phyloP scores from a whole-genome alignment of 2,329 filamentous ascomycete species.

The Endoconidiophora polonica region DNA sequence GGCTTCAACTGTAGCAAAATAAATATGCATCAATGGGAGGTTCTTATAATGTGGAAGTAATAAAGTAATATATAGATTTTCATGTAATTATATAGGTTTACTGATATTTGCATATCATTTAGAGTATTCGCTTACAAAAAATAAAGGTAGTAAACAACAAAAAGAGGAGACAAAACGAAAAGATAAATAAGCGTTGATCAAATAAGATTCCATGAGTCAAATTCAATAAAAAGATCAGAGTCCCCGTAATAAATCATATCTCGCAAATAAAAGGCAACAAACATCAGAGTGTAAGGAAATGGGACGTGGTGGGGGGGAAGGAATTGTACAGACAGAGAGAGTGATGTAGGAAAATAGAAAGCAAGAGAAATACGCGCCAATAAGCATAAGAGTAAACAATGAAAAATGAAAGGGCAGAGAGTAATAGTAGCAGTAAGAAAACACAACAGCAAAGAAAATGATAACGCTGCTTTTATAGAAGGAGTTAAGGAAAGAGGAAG shows the following conservation, averaged over 20 bases:
- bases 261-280: conserved; percentile 1
- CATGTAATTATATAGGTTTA: neutral
- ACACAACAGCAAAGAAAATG: neutral
- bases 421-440: neutral
- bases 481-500: neutral
- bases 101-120: conserved; percentile 3
- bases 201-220: too few species aligned
- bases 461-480: neutral
- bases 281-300: neutral
- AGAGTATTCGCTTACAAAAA: neutral
- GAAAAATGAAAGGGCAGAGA: too few species aligned
- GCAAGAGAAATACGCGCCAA: neutral
- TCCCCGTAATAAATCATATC: neutral
- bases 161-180: neutral
- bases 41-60: too few species aligned
- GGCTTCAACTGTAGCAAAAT: too few species aligned
- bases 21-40: too few species aligned
- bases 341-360: neutral
- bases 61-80: too few species aligned
- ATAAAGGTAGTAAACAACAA: neutral
- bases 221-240: too few species aligned
- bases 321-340: too few species aligned
- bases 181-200: conserved; percentile 1
- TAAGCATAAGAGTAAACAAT: neutral
- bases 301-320: neutral